Evolutionary conservation across 164 flowering plant genomes (phyloP).

Genomic region (Nymphaea thermarum): DNA sequence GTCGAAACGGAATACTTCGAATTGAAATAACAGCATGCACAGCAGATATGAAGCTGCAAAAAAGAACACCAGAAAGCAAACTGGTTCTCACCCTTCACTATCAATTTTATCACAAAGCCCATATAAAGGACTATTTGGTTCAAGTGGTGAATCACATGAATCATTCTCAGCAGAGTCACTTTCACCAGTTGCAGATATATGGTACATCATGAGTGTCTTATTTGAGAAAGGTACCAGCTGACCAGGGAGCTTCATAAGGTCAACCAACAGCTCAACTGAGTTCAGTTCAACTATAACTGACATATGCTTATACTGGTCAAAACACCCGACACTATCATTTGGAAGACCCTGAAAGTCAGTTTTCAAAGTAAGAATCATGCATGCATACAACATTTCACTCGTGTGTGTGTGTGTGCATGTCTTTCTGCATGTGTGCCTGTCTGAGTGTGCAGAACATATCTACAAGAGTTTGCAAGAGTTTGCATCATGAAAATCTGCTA

Average conservation of each 20-base stretch:
- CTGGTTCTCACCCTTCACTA: conserved; percentile 45
- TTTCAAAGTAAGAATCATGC: background rate
- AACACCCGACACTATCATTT: conserved; percentile 49
- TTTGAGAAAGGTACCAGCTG: conserved; percentile 77
- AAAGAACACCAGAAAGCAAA: no score
- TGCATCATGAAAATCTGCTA: no score
- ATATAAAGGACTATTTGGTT: conserved; percentile 94
- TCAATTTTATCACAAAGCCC: conserved; percentile 65
- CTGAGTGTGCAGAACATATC: no score
- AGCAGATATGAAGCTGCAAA: no score
- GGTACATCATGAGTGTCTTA: conserved; percentile 74
- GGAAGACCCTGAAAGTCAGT: conserved; percentile 63
- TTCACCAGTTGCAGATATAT: conserved; percentile 87
- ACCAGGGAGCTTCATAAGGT: conserved; percentile 94
- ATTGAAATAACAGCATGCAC: background rate
- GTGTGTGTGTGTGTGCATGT: no score
- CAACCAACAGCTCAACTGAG: conserved; percentile 82
- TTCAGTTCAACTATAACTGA: conserved; percentile 81
- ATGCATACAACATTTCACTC: background rate
- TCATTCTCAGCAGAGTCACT: conserved; percentile 99
- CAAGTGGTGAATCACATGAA: conserved; percentile 97
- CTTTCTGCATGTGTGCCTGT: no score
- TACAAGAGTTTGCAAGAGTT: no score
- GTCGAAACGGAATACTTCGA: background rate
- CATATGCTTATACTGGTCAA: conserved; percentile 83